Conservation (phyloP, 192 early-diverging fungal species). For the Ramicandelaber brevisporus region DNA sequence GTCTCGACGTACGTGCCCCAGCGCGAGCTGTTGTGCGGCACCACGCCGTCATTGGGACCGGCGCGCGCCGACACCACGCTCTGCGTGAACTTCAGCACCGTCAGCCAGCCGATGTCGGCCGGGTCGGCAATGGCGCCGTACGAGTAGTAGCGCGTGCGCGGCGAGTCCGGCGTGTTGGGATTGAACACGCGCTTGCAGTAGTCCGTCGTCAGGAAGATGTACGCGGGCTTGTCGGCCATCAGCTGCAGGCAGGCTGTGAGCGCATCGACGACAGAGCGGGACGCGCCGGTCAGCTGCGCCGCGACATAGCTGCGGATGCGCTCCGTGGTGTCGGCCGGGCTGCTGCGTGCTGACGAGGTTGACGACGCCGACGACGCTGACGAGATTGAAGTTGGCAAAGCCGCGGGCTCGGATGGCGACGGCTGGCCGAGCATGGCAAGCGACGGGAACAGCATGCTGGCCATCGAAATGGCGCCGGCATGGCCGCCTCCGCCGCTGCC, state of each 20-base stretch:
- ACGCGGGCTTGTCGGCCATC: conserved; percentile 84
- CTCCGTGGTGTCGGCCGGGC: conserved; percentile 7
- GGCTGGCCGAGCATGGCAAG: conserved; percentile 5
- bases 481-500: neutral
- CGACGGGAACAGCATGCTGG: conserved; percentile 5
- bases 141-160: conserved; percentile 50
- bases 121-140: conserved; percentile 49
- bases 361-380: conserved; percentile 11
- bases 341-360: conserved; percentile 8
- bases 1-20: conserved; percentile 77
- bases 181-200: conserved; percentile 75
- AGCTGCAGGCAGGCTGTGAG: conserved; percentile 41
- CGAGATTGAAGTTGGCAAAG: conserved; percentile 11
- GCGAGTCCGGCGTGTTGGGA: conserved; percentile 52
- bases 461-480: conserved; percentile 1
- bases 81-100: conserved; percentile 53
- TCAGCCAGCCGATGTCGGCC: conserved; percentile 32
- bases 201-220: conserved; percentile 68
- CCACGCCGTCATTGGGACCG: conserved; percentile 83
- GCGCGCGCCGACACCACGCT: conserved; percentile 50
- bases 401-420: conserved; percentile 9
- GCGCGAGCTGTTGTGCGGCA: conserved; percentile 49
- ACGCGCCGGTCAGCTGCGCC: conserved; percentile 3
- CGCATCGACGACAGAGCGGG: conserved; percentile 17
- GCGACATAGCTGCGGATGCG: conserved; percentile 8